Percentiles rank a stretch among this genome's conserved stretches.
phyloP scores from a whole-genome alignment of 2,329 filamentous ascomycete species.

The Claviceps sp. region DNA sequence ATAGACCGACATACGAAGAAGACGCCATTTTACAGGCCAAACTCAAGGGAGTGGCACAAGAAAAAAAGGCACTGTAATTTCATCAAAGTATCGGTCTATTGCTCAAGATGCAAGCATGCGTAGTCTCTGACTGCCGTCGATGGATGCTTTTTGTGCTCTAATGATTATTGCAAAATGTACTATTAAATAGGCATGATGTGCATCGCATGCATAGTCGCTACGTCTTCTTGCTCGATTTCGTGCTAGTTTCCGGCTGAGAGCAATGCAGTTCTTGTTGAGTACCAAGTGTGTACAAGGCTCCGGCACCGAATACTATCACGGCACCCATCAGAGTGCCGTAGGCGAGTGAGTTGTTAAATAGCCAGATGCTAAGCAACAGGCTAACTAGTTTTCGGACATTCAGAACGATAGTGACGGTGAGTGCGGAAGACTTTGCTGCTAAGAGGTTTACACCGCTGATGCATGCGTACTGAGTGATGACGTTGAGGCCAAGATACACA shows the following conservation, averaged over 20 bases:
- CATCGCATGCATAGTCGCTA: background rate
- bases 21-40: background rate
- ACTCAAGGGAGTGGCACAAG: no score
- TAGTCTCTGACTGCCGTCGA: background rate
- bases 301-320: conserved; percentile 74
- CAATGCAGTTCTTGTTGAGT: conserved; percentile 17
- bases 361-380: conserved; percentile 77
- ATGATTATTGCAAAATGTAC: background rate
- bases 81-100: background rate
- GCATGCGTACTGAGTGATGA: conserved; percentile 84
- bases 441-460: conserved; percentile 95
- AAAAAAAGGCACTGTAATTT: background rate
- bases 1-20: background rate
- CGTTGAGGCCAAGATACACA: conserved; percentile 59
- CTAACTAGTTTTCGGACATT: conserved; percentile 93
- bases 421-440: conserved; percentile 72
- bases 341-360: conserved; percentile 79
- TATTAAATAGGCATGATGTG: background rate
- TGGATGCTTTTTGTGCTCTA: background rate
- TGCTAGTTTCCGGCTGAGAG: background rate
- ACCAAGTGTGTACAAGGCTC: conserved; percentile 82
- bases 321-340: conserved; percentile 69
- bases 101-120: background rate
- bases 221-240: background rate
- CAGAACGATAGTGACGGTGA: conserved; percentile 92